Conservation (phyloP, 768 basidiomycete genomes). For the Sporobolomyces phaffii region DNA sequence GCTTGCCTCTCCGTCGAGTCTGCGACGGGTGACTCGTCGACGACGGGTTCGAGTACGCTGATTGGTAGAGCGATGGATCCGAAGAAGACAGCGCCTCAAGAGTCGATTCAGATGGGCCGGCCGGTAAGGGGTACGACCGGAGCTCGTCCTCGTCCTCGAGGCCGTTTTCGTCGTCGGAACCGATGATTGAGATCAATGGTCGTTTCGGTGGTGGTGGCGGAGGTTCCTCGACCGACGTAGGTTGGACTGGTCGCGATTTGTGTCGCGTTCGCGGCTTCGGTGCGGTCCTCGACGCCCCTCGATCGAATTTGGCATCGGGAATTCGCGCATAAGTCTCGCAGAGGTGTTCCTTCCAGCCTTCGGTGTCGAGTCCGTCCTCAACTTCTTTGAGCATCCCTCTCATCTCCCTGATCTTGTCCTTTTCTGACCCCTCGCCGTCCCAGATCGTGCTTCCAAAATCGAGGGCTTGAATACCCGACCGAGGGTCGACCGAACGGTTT, state of each 20-base stretch:
- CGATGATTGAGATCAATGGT: conserved; percentile 55
- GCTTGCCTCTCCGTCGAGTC: conserved; percentile 73
- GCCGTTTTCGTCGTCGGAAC: conserved; percentile 40
- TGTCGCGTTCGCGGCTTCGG: neutral
- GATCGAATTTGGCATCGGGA: neutral
- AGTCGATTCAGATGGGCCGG: conserved; percentile 40
- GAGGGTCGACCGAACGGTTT: conserved; percentile 42
- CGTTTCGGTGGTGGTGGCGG: neutral
- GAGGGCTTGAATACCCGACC: conserved; percentile 58
- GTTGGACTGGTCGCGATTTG: neutral
- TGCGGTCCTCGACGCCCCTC: neutral
- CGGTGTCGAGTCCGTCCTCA: conserved; percentile 29
- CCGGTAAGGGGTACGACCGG: conserved; percentile 33
- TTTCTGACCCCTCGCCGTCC: conserved; percentile 67
- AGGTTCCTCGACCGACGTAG: conserved; percentile 14
- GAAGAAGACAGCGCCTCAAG: conserved; percentile 64
- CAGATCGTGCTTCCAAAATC: conserved; percentile 66
- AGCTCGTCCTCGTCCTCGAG: conserved; percentile 33
- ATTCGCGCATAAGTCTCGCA: neutral
- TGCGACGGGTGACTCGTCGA: conserved; percentile 55
- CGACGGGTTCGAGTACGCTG: conserved; percentile 49
- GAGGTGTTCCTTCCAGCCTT: conserved; percentile 27
- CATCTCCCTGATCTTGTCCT: conserved; percentile 60
- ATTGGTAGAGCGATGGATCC: conserved; percentile 65
- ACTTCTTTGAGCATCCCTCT: conserved; percentile 47